Evolutionary conservation across 306 rosid genomes (phyloP), one percentile per base, ranked within the genome.

Genomic region (Calophaca sinica): DNA sequence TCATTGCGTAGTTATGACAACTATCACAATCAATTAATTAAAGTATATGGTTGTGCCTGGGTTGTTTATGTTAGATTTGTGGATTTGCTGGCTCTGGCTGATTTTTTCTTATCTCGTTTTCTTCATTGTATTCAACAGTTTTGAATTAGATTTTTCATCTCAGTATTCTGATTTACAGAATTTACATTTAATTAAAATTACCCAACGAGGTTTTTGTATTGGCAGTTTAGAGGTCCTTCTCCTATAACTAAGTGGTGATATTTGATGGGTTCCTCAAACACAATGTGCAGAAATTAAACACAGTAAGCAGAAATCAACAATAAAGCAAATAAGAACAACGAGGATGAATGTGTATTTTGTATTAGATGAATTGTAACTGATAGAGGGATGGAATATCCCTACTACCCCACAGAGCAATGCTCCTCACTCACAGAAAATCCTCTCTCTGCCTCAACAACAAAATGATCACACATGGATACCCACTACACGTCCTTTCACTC

Each of bases 101-200:
- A 14, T 62, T 51, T 41, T 70, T 62, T 11, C n/a, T 42, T 46
- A 49, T 49, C 33, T 59, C 11, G 32, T 38, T 66, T 62, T 50
- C 48, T 55, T 79, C 70, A 57, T 55, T 72, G 45, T 45, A 57
- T 57, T 11, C 48, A 29, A 44, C 70, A 62, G 12, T 59, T 59
- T 42, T 55, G 7, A 38, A 61, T 52, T 41, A n/a, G 10, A 39
- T 51, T 74, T 57, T 41, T 62, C 13, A 32, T 49, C 62, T 62
- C 41, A 49, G 20, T 51, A 46, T 62, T 62, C 33, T 39, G 31
- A 42, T 45, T 62, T 46, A 45, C 44, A 61, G 6, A 15, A 50
- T 50, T 12, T 74, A 50, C 71, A 49, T 62, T 74, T 31, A 13
- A 58, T 63, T 20, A 20, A 20, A 68, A 7, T 58, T 42, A 68